Percentiles rank a stretch among this genome's conserved stretches.
Conservation (phyloP, 768 basidiomycete genomes). For the Termitomyces sp. region DNA sequence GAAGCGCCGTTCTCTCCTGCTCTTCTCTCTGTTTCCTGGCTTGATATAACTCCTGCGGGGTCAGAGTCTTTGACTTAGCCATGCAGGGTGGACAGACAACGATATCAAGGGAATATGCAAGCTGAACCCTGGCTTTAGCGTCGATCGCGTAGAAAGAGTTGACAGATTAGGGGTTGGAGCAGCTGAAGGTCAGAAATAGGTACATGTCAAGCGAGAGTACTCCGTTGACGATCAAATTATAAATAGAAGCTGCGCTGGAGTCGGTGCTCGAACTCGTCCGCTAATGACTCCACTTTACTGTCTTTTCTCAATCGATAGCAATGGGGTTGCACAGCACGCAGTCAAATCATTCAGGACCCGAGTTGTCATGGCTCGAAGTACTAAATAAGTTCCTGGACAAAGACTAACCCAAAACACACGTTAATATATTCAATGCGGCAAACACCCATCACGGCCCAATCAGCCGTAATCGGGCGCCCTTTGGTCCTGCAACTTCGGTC, state of each 20-base stretch:
- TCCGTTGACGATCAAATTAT: constrained; percentile 1
- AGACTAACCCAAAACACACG: neutral
- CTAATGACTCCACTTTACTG: neutral
- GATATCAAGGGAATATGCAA: neutral
- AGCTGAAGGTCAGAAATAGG: neutral
- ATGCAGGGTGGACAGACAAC: constrained; percentile 20
- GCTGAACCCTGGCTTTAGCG: neutral
- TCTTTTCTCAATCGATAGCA: neutral
- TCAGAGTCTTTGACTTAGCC: constrained; percentile 49
- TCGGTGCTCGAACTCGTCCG: constrained; percentile 1
- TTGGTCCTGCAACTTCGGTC: neutral
- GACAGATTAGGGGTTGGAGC: constrained; percentile 1
- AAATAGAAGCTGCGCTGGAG: neutral
- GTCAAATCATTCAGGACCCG: neutral
- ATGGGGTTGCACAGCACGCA: no score
- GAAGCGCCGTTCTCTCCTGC: constrained; percentile 46
- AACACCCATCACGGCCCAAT: neutral
- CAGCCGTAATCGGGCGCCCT: neutral
- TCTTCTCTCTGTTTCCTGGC: constrained; percentile 59
- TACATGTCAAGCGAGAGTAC: neutral
- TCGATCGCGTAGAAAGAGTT: neutral
- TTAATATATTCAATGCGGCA: neutral
- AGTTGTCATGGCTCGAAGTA: neutral
- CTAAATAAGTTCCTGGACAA: neutral
- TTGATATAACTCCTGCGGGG: constrained; percentile 59